Evolutionary conservation across 495 filamentous ascomycete genomes (phyloP), one percentile per base, ranked within the genome.

Genomic region (Tetracladium setigerum): DNA sequence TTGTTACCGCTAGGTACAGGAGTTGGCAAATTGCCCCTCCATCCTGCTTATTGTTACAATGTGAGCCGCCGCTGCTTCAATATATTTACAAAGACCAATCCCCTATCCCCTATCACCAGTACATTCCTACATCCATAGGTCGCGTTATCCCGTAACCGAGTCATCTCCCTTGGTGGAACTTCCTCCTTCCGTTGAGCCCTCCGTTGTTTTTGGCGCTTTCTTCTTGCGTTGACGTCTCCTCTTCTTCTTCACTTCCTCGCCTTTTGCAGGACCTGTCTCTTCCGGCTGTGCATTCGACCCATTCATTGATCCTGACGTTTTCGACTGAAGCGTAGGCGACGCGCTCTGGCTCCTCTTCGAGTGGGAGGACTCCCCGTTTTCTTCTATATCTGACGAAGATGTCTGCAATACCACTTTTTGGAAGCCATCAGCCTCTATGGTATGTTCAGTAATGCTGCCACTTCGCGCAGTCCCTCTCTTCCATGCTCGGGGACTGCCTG

Each of bases 401-500:
- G 58, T 54, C 39, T 61, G 49, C 14, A 95, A 75, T 9, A 95
- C 80, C 10, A 92, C 79, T 67, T 95, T 95, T 35, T 83, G 81
- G 30, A 94, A 74, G 1, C 89, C 89, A 37, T 84, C 83, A 10
- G 84, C 71, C 60, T 95, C 87, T 32, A 94, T 68, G 15, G 89
- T 74, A 56, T 89, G 89, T 64, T 95, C 88, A 0, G 87, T 91
- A 56, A 95, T 95, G 62, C 83, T 89, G 10, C 89, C 89, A 54
- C 84, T 89, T 31, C 87, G 78, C 0, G 85, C 84, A 31, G 74
- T 70, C 10, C 73, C 72, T 38, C 70, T 69, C 42, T 77, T 79
- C 7, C 39, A 14, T 6, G 36, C 38, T 12, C 33, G 19, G 47
- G 53, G 51, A 41, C 60, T 62, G 27, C 55, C 48, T 6, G 53